Evolutionary conservation across 441 rosid species (phyloP).

Genomic region (Gossypium aridum): DNA sequence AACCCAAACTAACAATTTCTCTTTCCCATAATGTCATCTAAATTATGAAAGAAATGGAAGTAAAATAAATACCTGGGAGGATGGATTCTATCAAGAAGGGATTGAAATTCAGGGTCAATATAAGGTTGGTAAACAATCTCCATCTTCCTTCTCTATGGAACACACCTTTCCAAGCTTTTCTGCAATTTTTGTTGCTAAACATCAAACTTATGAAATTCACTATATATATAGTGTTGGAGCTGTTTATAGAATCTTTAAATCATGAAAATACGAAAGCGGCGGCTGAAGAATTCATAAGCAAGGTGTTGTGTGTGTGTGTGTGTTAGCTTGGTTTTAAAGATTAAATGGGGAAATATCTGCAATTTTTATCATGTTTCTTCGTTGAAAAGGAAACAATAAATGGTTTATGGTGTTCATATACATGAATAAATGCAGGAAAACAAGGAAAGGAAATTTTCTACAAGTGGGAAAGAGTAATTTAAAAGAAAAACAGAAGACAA

Average conservation of each 20-base stretch:
- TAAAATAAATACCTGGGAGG: slow-evolving; percentile 53
- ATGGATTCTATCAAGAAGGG: slow-evolving; percentile 75
- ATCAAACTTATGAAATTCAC: not conserved
- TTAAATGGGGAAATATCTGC: not conserved
- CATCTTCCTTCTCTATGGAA: slow-evolving; percentile 32
- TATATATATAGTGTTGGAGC: not conserved
- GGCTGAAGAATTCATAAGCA: slow-evolving; percentile 14
- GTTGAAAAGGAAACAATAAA: not conserved
- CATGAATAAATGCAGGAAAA: not conserved
- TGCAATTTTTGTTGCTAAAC: not conserved
- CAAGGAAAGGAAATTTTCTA: not conserved
- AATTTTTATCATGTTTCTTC: not conserved
- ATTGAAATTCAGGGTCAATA: slow-evolving; percentile 65
- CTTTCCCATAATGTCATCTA: not conserved
- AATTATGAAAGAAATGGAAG: not conserved
- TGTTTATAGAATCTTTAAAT: not conserved
- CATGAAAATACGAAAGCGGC: slow-evolving; percentile 3
- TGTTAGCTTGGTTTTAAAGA: slow-evolving; percentile 1
- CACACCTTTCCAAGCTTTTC: not conserved
- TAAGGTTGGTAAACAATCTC: slow-evolving; percentile 63
- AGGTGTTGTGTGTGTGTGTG: slow-evolving; percentile 10
- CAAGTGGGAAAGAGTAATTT: not conserved
- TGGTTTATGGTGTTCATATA: not conserved
- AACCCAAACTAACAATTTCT: too few relatives aligned
- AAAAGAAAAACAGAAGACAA: not conserved